phyloP scores from a whole-genome alignment of 331 rosid species.

The Pyrus hybrid region DNA sequence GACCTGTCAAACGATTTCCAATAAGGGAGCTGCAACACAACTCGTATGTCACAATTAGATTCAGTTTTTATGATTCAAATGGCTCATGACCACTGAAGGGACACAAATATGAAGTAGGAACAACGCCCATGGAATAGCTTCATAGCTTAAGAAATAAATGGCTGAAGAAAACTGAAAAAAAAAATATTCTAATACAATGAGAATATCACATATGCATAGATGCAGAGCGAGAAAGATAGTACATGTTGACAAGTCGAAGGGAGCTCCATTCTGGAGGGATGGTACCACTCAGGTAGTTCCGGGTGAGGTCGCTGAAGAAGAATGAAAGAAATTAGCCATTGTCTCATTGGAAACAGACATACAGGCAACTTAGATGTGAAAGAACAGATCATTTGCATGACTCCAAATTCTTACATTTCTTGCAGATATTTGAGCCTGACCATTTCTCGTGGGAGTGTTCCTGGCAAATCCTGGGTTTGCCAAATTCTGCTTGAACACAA shows the following conservation, averaged over 20 bases:
- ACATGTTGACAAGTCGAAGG: conserved; percentile 39
- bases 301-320: conserved; percentile 45
- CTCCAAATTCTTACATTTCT: conserved; percentile 29
- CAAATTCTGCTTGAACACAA: conserved; percentile 19
- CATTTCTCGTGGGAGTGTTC: conserved; percentile 53
- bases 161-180: background rate
- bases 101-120: background rate
- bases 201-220: background rate
- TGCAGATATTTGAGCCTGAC: conserved; percentile 36
- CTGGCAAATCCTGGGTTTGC: conserved; percentile 35
- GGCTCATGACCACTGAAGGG: background rate
- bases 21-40: conserved; percentile 38
- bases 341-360: background rate
- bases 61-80: background rate
- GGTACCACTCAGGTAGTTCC: conserved; percentile 61
- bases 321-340: background rate
- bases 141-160: background rate
- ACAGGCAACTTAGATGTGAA: background rate
- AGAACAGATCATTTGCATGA: background rate
- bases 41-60: background rate
- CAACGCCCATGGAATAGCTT: background rate
- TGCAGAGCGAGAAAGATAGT: conserved; percentile 11
- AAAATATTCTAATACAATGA: no score
- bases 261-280: conserved; percentile 77
- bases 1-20: conserved; percentile 64